Evolutionary conservation across 129 eudicot species (phyloP).

Genomic region (Lactuca sativa): DNA sequence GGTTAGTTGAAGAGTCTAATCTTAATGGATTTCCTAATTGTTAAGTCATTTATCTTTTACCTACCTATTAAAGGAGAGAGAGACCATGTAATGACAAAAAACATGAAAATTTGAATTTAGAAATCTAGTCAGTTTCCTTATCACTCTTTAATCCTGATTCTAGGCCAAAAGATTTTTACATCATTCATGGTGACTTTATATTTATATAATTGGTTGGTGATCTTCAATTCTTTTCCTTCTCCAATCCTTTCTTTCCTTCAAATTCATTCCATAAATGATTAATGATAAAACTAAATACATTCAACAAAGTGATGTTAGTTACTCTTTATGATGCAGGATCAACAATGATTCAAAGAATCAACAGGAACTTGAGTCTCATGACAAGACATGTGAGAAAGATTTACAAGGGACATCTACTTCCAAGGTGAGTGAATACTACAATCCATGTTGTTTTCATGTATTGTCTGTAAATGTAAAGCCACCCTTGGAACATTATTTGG

Average conservation of each 20-base stretch:
- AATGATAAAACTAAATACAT: no score
- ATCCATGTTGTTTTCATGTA: conserved; percentile 6
- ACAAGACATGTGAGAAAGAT: conserved; percentile 8
- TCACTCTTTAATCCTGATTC: neutral
- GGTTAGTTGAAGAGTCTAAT: neutral
- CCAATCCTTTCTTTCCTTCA: no score
- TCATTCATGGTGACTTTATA: neutral
- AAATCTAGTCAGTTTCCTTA: neutral
- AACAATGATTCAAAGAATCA: conserved; percentile 38
- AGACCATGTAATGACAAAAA: neutral
- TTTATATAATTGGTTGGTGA: no score
- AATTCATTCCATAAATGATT: no score
- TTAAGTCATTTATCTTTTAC: no score
- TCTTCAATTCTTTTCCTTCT: no score
- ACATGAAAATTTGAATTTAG: no score
- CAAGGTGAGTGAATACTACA: conserved; percentile 45
- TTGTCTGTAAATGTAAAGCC: neutral
- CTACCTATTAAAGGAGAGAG: neutral
- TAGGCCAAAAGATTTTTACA: neutral
- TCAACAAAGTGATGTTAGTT: conserved; percentile 2
- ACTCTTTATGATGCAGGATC: conserved; percentile 44
- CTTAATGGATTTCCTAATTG: neutral
- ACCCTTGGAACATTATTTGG: neutral
- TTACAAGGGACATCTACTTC: conserved; percentile 8
- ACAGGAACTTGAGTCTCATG: conserved; percentile 47